Conservation (phyloP, 176 grass and related monocot genomes). For the Microstegium vimineum region DNA sequence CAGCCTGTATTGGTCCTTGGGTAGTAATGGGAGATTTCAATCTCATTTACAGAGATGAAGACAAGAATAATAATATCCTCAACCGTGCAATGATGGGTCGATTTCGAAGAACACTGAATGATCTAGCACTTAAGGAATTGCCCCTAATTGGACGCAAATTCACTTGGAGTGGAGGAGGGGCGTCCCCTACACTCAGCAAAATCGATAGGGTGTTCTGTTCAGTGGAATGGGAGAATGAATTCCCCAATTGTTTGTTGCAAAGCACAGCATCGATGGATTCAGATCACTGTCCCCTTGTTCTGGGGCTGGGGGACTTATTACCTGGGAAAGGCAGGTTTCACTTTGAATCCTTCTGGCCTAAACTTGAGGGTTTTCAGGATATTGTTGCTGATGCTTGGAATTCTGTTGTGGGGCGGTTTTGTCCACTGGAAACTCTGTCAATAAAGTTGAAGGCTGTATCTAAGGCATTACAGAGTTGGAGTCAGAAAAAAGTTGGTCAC, state of each 20-base stretch:
- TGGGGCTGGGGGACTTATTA: neutral
- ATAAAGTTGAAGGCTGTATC: neutral
- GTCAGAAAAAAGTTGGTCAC: too few species aligned
- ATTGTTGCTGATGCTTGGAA: neutral
- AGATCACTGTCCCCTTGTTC: neutral
- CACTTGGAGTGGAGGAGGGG: neutral
- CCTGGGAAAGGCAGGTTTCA: neutral
- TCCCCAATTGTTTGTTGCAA: neutral
- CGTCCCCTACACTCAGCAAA: neutral
- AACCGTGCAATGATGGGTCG: too few species aligned
- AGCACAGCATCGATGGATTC: neutral
- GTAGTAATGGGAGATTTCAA: too few species aligned
- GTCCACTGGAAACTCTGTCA: neutral
- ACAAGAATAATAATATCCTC: too few species aligned
- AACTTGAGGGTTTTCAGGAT: neutral
- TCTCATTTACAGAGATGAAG: too few species aligned
- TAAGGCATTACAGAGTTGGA: neutral
- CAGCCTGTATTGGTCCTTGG: too few species aligned
- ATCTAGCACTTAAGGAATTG: neutral
- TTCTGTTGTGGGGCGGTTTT: rapidly evolving
- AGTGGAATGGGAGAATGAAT: neutral
- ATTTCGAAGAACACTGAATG: too few species aligned
- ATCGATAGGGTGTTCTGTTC: neutral
- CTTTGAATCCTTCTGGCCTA: neutral
- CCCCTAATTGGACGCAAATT: neutral